These are phyloP conservation scores for Gracilariopsis chorda DNA, from an alignment of 23 red algal species.

Conservation along the genomic window DNA sequence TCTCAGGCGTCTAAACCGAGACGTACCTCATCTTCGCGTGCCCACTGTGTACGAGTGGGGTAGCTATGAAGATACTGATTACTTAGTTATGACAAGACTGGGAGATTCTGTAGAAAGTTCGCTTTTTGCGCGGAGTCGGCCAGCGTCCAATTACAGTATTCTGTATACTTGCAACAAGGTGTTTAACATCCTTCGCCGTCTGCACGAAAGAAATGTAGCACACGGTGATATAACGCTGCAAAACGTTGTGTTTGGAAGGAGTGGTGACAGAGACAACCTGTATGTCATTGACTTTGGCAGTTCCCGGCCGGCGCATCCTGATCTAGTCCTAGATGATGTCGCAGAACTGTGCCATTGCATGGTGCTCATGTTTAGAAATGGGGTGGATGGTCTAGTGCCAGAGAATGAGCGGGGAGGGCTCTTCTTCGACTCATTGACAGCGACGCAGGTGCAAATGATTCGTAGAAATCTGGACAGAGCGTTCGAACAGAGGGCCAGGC, in stretches of 20 bases:
- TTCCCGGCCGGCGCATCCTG: background rate
- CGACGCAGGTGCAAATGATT: background rate
- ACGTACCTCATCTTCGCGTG: background rate
- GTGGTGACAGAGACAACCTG: background rate
- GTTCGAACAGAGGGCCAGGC: background rate
- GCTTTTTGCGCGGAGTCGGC: background rate
- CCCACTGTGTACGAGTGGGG: background rate
- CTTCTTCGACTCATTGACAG: background rate
- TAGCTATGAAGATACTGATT: background rate
- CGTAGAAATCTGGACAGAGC: background rate
- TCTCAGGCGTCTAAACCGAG: background rate
- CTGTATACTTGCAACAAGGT: background rate
- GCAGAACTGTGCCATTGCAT: background rate
- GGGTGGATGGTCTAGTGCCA: background rate
- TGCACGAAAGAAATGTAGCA: background rate
- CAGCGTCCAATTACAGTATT: background rate
- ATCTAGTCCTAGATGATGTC: background rate
- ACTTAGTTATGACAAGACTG: background rate
- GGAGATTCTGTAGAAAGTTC: background rate
- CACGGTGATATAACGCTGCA: background rate
- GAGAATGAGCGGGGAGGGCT: background rate
- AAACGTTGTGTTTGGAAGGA: background rate
- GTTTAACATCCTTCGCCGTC: background rate
- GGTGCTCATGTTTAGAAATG: background rate
- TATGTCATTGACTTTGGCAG: background rate